Conservation (phyloP, 2,329 filamentous ascomycete species). For the Emydomyces testavorans region DNA sequence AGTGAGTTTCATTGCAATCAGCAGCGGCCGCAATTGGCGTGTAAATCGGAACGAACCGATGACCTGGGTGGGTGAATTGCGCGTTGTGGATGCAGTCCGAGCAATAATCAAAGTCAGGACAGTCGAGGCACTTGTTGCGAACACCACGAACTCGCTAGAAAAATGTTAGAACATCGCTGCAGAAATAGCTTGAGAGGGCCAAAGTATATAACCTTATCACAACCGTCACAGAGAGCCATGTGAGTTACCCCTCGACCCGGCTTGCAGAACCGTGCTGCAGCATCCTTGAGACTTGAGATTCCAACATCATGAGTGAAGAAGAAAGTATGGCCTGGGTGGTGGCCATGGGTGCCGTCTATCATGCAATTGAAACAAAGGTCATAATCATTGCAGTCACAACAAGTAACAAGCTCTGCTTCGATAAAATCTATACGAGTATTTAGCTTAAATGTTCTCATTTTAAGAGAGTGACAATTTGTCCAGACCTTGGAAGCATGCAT, state of each 20-base stretch:
- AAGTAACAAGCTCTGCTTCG: constrained; percentile 75
- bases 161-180: not conserved
- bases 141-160: constrained; percentile 64
- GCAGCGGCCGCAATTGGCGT: constrained; percentile 49
- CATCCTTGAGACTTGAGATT: constrained; percentile 48
- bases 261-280: constrained; percentile 55
- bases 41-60: constrained; percentile 83
- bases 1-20: constrained; percentile 46
- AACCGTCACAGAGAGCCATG: constrained; percentile 87
- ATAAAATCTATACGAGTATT: constrained; percentile 46
- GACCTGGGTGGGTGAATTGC: constrained; percentile 59
- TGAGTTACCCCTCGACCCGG: constrained; percentile 73
- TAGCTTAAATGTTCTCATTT: not conserved
- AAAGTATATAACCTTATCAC: constrained; percentile 50
- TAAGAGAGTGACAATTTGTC: not conserved
- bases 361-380: constrained; percentile 85
- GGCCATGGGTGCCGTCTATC: constrained; percentile 63
- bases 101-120: constrained; percentile 97
- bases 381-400: constrained; percentile 73
- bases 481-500: constrained; percentile 54
- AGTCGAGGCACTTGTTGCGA: constrained; percentile 92
- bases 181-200: constrained; percentile 10
- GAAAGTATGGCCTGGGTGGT: constrained; percentile 81
- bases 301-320: constrained; percentile 34
- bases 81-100: constrained; percentile 59